Conservation (phyloP, 306 rosid species). For the Psophocarpus tetragonolobus region DNA sequence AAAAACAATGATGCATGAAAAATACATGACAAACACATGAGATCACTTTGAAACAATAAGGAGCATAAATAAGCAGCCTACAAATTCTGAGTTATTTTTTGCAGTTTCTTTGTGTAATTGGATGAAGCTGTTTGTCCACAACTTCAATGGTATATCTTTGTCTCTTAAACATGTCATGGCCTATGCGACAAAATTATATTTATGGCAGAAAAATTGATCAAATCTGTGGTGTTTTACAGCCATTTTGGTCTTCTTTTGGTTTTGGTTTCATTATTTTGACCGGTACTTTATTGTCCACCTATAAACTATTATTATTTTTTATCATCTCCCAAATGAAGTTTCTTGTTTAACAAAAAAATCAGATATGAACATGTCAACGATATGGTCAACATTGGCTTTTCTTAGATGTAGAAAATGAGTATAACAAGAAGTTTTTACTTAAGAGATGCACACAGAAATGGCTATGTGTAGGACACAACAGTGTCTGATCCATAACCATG, state of each 20-base stretch:
- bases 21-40: conserved; percentile 1
- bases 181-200: neutral
- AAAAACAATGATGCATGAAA: conserved; percentile 15
- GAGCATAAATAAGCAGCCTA: neutral
- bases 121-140: neutral
- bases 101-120: neutral
- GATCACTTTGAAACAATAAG: neutral
- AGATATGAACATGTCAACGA: neutral
- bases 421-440: neutral
- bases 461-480: too few species aligned
- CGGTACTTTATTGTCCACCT: neutral
- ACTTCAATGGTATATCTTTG: neutral
- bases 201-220: neutral
- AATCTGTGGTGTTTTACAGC: neutral
- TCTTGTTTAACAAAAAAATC: neutral
- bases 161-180: neutral
- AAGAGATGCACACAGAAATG: neutral
- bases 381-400: neutral
- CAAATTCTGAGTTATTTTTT: neutral
- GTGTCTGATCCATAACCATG: too few species aligned
- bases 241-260: neutral
- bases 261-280: neutral
- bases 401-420: neutral
- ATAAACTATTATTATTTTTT: conserved; percentile 5
- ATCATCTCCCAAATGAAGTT: neutral